Percentiles rank a stretch among this genome's conserved stretches.
Conservation (phyloP, 2,329 filamentous ascomycete species). For the Stagonosporopsis chrysanthemi region DNA sequence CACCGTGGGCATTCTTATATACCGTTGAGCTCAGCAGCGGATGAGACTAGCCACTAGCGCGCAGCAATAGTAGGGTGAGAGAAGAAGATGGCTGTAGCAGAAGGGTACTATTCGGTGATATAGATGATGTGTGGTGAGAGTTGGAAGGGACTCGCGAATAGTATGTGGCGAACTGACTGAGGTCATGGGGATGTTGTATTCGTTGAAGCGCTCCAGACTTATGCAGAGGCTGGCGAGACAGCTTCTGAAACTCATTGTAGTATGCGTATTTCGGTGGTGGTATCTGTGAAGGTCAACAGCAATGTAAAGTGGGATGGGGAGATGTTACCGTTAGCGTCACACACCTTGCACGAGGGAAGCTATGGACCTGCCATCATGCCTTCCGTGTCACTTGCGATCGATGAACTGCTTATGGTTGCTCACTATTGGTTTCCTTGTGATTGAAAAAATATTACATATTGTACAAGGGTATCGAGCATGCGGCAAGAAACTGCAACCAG, state of each 20-base stretch:
- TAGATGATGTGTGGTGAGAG: background rate
- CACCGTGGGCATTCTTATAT: background rate
- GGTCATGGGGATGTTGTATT: background rate
- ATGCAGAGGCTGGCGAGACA: background rate
- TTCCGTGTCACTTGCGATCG: background rate
- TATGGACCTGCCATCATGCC: background rate
- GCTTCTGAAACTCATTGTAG: background rate
- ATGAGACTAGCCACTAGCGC: background rate
- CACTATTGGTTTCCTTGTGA: background rate
- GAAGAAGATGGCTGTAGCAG: background rate
- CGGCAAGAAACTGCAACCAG: background rate
- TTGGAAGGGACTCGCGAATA: background rate
- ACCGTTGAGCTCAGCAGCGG: background rate
- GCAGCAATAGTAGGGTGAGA: background rate
- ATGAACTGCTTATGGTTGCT: too few relatives aligned
- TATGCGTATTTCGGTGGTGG: background rate
- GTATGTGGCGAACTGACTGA: background rate
- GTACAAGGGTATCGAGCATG: constrained; percentile 8
- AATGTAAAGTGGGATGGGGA: background rate
- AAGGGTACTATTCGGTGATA: background rate
- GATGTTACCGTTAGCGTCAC: background rate
- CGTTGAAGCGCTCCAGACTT: background rate
- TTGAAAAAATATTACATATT: constrained; percentile 8
- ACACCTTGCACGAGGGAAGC: too few relatives aligned
- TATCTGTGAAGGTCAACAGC: background rate